Evolutionary conservation across 345 rosid species (phyloP), one percentile per base, ranked within the genome.

Genomic region (Reutealis trisperma): DNA sequence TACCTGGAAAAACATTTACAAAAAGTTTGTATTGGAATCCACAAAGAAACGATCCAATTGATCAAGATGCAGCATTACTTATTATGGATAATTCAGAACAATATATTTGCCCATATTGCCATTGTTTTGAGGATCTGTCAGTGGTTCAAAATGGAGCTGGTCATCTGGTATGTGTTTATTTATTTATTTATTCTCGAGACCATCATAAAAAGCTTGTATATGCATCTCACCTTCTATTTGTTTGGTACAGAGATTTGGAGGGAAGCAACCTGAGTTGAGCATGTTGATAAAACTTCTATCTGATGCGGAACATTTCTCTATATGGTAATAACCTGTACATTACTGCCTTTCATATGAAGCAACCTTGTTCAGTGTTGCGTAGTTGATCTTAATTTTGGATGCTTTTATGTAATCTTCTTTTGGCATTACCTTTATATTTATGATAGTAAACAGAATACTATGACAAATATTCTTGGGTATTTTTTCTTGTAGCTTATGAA

Each of bases 91-190:
- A 41, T 60, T 44, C 75, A 64, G 81, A 84, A 71, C 63, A 25
- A 1, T 86, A 72, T 79, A 16, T 77, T 63, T 91, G 96, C 77
- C 77, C 82, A 49, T 86, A 84, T 79, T 88, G 96, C 82, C 82
- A 27, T 73, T 78, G 74, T 67, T 65, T 77, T 54, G 59, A 77
- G 71, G 62, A 72, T 75, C 85, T 79, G 61, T 74, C 80, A 58
- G 22, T 75, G 67, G 34, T 77, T 80, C 78, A 72, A 73, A 71
- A 41, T 63, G 77, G 73, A 77, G 77, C 66, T 75, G 54, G 78
- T 63, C 61, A 63, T 76, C 74, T 86, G 91, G 97, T 90, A 78
- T 75, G 90, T 22, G 47, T 57, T 63, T 44, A 10, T 64, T 34
- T 80, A 63, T 67, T 37, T 55, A 24, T 63, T 52, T 70, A 11